phyloP scores from a whole-genome alignment of 805 yeast species.

The Ogataea trehalophila region DNA sequence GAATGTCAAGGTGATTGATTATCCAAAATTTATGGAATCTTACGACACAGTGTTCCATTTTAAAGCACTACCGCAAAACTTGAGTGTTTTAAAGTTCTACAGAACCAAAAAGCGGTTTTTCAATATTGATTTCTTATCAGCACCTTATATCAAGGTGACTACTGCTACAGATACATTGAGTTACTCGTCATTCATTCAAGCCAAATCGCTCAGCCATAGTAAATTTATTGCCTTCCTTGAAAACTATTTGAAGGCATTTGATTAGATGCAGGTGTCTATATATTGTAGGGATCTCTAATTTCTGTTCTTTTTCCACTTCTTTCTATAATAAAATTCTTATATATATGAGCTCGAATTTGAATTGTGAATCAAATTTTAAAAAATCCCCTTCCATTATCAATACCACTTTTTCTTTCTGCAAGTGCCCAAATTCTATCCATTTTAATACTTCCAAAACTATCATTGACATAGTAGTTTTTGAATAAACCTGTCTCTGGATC shows the following conservation, averaged over 20 bases:
- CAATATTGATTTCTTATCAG: background rate
- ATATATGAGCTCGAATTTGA: background rate
- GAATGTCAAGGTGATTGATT: background rate
- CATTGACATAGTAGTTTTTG: constrained; percentile 53
- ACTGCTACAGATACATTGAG: background rate
- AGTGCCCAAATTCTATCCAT: constrained; percentile 87
- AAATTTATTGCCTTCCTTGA: background rate
- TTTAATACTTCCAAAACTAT: constrained; percentile 72
- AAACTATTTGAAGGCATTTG: constrained; percentile 1
- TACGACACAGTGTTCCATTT: background rate
- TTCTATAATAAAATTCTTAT: background rate
- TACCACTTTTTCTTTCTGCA: constrained; percentile 61
- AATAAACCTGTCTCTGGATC: constrained; percentile 32
- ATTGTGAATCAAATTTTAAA: constrained; percentile 11
- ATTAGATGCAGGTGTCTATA: background rate
- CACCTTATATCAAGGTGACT: background rate
- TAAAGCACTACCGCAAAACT: background rate
- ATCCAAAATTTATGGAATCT: background rate
- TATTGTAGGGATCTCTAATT: background rate
- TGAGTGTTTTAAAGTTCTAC: background rate
- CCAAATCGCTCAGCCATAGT: background rate
- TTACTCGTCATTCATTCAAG: background rate
- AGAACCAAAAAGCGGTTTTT: background rate
- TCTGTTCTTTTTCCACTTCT: background rate
- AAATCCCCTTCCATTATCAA: constrained; percentile 59